Evolutionary conservation across 2,329 filamentous ascomycete species (phyloP), one percentile per base, ranked within the genome.

Genomic region (Orbilia blumenaviensis): DNA sequence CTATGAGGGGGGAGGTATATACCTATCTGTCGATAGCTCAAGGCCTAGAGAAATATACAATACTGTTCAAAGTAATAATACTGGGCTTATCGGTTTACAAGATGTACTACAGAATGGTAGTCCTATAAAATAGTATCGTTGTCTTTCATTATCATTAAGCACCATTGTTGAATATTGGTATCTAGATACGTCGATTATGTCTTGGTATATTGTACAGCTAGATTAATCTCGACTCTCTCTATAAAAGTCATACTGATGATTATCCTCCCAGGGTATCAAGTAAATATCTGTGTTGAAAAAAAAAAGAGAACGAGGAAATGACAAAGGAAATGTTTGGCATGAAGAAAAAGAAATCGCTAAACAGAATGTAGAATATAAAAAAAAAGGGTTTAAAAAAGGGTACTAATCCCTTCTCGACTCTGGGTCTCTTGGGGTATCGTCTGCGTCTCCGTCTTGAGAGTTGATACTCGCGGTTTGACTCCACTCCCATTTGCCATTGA

Each of bases 401-500:
- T n/a, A 29, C 2, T 25, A 16, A 8, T 52, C 18, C 14, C 23
- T 16, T 46, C 34, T 18, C 44, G 32, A 27, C 14, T 27, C 46
- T 14, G 38, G 29, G 12, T 34, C 23, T 38, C 44, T 36, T 3
- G 61, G 12, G 8, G n/a, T 29, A 2, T 54, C 44, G 32, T 52
- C 58, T 9, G 54, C 25, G 25, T 68, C 52, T 27, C 48, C 73
- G 14, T 66, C 61, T 3, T 77, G 66, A 5, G 63, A 66, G 18
- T 66, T 44, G 29, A 77, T 64, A n/a, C 67, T 77, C 12, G 56
- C 61, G 16, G 60, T 77, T 18, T 62, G 42, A 16, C 50, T 77
- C 67, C 73, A 77, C 32, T 77, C 61, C 73, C 73, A 77, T 27
- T 66, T 66, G 2, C 66, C 73, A 46, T 77, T 77, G 44, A 66